phyloP scores from a whole-genome alignment of 768 basidiomycete species.

The Suillus clintonianus region DNA sequence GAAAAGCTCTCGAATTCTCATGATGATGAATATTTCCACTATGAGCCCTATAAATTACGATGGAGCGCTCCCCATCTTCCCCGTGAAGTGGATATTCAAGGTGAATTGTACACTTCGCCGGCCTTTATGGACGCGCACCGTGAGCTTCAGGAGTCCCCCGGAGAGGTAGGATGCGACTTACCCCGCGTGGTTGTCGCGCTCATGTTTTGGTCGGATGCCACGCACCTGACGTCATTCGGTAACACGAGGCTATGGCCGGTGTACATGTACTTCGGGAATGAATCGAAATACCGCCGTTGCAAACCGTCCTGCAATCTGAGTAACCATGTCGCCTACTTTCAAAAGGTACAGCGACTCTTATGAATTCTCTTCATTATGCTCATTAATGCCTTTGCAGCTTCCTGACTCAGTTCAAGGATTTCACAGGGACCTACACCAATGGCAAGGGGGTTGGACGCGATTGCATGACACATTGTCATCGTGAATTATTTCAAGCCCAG shows the following conservation, averaged over 20 bases:
- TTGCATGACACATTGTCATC: constrained; percentile 12
- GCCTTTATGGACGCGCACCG: constrained; percentile 11
- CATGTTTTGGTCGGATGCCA: constrained; percentile 29
- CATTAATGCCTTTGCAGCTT: too few species aligned
- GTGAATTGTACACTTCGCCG: constrained; percentile 14
- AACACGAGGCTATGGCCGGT: constrained; percentile 17
- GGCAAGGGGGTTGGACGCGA: background rate
- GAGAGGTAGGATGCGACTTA: constrained; percentile 12
- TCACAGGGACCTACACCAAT: background rate
- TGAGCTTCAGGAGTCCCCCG: constrained; percentile 11
- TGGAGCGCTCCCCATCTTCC: constrained; percentile 20
- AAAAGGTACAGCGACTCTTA: too few species aligned
- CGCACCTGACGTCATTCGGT: constrained; percentile 23
- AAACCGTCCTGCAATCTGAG: constrained; percentile 11
- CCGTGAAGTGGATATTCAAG: constrained; percentile 14
- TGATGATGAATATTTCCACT: constrained; percentile 19
- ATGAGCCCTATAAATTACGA: constrained; percentile 25
- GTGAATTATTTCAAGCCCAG: constrained; percentile 15
- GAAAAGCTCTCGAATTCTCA: constrained; percentile 11
- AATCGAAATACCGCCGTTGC: constrained; percentile 21
- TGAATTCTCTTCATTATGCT: too few species aligned
- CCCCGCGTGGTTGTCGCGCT: constrained; percentile 14
- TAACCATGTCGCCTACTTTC: constrained; percentile 13
- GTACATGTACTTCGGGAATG: constrained; percentile 19
- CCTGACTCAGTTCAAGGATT: constrained; percentile 13